Percentiles rank a stretch among this genome's conserved stretches.
These are phyloP conservation scores for Curvularia verruculosa DNA, from an alignment of 2,329 filamentous ascomycete genomes.

Conservation along the genomic window DNA sequence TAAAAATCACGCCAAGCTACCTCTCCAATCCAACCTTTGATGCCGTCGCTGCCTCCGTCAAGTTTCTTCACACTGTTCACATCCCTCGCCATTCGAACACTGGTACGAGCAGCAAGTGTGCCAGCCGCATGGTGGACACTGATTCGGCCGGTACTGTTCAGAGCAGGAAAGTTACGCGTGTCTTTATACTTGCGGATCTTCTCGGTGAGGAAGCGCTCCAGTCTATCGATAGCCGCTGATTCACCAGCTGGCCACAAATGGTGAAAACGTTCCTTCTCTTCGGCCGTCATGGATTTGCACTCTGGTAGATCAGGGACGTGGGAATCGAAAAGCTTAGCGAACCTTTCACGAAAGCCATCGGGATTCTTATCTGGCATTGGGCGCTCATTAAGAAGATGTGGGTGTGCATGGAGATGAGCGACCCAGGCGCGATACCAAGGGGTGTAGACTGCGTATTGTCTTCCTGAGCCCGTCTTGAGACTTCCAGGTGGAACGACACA, in stretches of 20 bases:
- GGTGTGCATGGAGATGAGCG: slow-evolving; percentile 71
- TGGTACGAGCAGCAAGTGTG: slow-evolving; percentile 53
- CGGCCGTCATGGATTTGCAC: slow-evolving; percentile 63
- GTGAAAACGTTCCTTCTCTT: slow-evolving; percentile 48
- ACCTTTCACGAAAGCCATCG: slow-evolving; percentile 53
- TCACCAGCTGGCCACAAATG: slow-evolving; percentile 56
- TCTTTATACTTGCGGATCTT: slow-evolving; percentile 50
- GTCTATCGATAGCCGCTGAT: slow-evolving; percentile 50
- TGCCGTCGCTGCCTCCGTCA: slow-evolving; percentile 51
- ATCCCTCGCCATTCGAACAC: slow-evolving; percentile 60
- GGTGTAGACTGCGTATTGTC: slow-evolving; percentile 81
- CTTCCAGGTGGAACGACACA: slow-evolving; percentile 79
- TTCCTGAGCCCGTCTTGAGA: slow-evolving; percentile 70
- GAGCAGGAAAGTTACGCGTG: slow-evolving; percentile 52
- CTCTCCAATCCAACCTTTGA: slow-evolving; percentile 57
- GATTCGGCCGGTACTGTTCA: slow-evolving; percentile 50
- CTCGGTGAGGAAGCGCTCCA: slow-evolving; percentile 54
- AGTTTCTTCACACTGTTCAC: slow-evolving; percentile 60
- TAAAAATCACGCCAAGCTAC: slow-evolving; percentile 62
- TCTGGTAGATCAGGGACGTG: slow-evolving; percentile 57
- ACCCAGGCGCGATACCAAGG: slow-evolving; percentile 85
- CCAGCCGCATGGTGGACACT: slow-evolving; percentile 55
- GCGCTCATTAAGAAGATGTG: slow-evolving; percentile 67
- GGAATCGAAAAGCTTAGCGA: slow-evolving; percentile 48
- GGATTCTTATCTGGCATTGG: slow-evolving; percentile 66